phyloP scores from a whole-genome alignment of 768 basidiomycete species.

The Podaxis sp. region DNA sequence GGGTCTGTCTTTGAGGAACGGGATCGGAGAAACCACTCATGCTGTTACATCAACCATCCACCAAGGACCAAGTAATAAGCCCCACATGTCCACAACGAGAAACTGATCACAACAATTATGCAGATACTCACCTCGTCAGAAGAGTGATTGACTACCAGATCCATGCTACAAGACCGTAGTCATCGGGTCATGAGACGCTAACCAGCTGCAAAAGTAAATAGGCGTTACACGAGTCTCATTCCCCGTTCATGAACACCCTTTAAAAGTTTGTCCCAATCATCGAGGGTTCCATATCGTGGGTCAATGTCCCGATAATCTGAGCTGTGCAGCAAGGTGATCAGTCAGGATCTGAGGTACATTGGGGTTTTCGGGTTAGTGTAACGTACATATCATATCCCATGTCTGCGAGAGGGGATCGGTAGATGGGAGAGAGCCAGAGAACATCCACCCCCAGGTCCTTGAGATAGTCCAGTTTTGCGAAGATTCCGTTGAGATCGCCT shows the following conservation, averaged over 20 bases:
- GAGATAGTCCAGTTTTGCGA: conserved; percentile 65
- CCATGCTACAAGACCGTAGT: conserved; percentile 48
- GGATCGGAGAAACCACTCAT: conserved; percentile 70
- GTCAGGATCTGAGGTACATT: neutral
- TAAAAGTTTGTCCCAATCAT: conserved; percentile 57
- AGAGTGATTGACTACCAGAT: conserved; percentile 75
- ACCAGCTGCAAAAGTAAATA: neutral
- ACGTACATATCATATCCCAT: conserved; percentile 75
- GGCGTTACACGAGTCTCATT: conserved; percentile 65
- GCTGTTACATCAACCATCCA: conserved; percentile 37
- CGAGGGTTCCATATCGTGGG: conserved; percentile 61
- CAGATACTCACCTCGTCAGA: conserved; percentile 52
- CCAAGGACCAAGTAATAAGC: neutral
- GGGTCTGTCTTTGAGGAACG: conserved; percentile 48
- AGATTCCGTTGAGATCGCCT: conserved; percentile 70
- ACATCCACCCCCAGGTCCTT: conserved; percentile 66
- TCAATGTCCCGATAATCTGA: conserved; percentile 67
- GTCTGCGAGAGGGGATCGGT: conserved; percentile 64
- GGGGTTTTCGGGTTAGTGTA: neutral
- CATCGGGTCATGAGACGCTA: conserved; percentile 4
- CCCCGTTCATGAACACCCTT: conserved; percentile 56
- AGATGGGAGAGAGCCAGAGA: conserved; percentile 74
- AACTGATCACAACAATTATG: neutral
- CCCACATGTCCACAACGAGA: neutral
- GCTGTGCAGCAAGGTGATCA: conserved; percentile 28